These are phyloP conservation scores for Erythrophleum ivorense DNA, from an alignment of 331 rosid genomes.

Conservation along the genomic window DNA sequence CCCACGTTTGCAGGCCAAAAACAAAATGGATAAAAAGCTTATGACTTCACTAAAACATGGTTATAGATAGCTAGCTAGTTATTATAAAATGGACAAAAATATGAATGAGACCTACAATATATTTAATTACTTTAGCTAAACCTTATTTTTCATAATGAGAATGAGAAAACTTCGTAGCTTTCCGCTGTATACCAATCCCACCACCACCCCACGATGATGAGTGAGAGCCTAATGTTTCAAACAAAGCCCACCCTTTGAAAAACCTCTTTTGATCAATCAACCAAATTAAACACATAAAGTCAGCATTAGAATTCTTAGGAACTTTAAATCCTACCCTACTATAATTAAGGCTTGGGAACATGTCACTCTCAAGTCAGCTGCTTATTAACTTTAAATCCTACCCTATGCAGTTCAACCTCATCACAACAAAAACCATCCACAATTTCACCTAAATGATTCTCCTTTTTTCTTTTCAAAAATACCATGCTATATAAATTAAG, in stretches of 20 bases:
- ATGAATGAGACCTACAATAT: not conserved
- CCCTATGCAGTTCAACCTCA: not conserved
- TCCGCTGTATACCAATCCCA: not conserved
- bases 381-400: not conserved
- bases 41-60: no score
- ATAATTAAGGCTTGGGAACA: not conserved
- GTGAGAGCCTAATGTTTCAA: no score
- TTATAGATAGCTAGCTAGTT: no score
- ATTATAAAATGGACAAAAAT: not conserved
- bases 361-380: not conserved
- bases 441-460: no score
- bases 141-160: not conserved
- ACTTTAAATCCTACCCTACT: conserved; percentile 4
- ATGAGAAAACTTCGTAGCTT: not conserved
- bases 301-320: not conserved
- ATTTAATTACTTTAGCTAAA: not conserved
- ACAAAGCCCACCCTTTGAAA: not conserved
- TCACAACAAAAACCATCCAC: not conserved
- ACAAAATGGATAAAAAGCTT: no score
- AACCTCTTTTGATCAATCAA: not conserved
- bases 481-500: no score
- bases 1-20: no score
- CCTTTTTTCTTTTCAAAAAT: no score
- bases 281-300: not conserved
- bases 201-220: not conserved